Percentiles rank a stretch among this genome's conserved stretches.
phyloP scores from a whole-genome alignment of 495 filamentous ascomycete species.

The Annulohypoxylon nitens region DNA sequence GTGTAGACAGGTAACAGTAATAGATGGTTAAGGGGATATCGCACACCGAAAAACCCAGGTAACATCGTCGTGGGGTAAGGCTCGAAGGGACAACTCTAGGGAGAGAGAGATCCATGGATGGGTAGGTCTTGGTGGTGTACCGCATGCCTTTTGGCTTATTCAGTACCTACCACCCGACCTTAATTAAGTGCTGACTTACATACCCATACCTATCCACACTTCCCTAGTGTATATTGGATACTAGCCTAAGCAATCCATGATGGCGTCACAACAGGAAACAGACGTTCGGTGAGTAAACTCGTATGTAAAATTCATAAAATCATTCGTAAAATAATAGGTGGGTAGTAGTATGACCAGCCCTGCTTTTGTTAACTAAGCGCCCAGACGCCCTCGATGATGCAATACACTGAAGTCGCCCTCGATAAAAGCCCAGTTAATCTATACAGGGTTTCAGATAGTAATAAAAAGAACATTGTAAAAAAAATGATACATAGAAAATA shows the following conservation, averaged over 20 bases:
- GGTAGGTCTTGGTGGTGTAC: background rate
- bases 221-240: too few species aligned
- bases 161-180: background rate
- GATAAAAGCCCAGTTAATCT: slow-evolving; percentile 28
- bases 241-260: background rate
- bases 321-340: slow-evolving; percentile 23
- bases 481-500: background rate
- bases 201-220: background rate
- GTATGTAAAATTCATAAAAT: background rate
- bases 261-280: background rate
- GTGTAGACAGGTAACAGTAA: too few species aligned
- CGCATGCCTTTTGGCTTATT: background rate
- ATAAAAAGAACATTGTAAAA: background rate
- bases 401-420: slow-evolving; percentile 32
- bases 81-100: too few species aligned
- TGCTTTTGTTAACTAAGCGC: slow-evolving; percentile 32
- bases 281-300: background rate
- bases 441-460: slow-evolving; percentile 19
- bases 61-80: background rate
- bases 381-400: slow-evolving; percentile 34
- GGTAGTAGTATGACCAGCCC: slow-evolving; percentile 8
- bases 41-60: background rate
- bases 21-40: background rate
- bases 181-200: background rate
- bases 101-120: background rate